Percentiles rank a stretch among this genome's conserved stretches.
Evolutionary conservation across 805 yeast genomes (phyloP).

Genomic region (Ogataea salicorniae): DNA sequence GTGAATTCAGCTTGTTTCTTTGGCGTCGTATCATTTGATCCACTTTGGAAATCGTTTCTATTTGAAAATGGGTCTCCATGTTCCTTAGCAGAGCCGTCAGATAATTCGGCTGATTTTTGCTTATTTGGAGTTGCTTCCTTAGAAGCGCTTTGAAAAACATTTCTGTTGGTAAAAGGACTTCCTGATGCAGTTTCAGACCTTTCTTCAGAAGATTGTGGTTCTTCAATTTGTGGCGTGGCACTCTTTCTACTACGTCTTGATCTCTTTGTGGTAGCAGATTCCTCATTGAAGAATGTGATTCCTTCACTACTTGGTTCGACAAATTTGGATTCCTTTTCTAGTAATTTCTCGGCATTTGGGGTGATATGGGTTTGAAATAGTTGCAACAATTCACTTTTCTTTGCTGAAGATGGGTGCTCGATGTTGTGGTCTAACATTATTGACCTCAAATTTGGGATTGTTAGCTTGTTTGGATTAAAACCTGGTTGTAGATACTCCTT

Average conservation of each 20-base stretch:
- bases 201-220: background rate
- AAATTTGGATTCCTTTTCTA: slow-evolving; percentile 26
- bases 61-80: too few relatives aligned
- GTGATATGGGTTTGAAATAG: slow-evolving; percentile 52
- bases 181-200: background rate
- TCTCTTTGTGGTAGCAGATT: background rate
- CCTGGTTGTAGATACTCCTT: slow-evolving; percentile 34
- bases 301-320: slow-evolving; percentile 22
- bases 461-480: slow-evolving; percentile 64
- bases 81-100: too few relatives aligned
- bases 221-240: too few relatives aligned
- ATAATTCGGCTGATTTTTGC: too few relatives aligned
- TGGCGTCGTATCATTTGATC: background rate
- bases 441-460: slow-evolving; percentile 65
- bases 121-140: too few relatives aligned
- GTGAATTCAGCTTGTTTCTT: background rate
- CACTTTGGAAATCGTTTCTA: too few relatives aligned
- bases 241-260: background rate
- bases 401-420: slow-evolving; percentile 55
- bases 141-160: slow-evolving; percentile 1
- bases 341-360: slow-evolving; percentile 41
- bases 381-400: slow-evolving; percentile 60
- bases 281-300: slow-evolving; percentile 5
- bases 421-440: slow-evolving; percentile 61
- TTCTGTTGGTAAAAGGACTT: background rate